phyloP scores from a whole-genome alignment of 306 rosid genomes.

The Inga oerstediana region DNA sequence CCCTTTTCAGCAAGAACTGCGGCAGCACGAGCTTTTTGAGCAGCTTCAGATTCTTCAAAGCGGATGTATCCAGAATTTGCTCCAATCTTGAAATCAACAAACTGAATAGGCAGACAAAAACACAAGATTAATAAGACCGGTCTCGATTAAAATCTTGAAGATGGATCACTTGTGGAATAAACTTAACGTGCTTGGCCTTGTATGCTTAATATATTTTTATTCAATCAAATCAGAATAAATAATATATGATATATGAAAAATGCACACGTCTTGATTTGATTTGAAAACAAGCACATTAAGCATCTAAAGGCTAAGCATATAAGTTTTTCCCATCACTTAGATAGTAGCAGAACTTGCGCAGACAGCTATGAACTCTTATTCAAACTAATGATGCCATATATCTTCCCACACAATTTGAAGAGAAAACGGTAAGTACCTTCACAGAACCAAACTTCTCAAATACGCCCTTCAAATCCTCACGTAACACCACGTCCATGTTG shows the following conservation, averaged over 20 bases:
- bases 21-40: constrained; percentile 92
- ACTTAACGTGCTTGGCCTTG: not conserved
- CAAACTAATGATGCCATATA: not conserved
- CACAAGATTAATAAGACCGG: constrained; percentile 21
- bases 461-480: constrained; percentile 82
- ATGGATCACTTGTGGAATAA: not conserved
- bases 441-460: constrained; percentile 77
- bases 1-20: constrained; percentile 73
- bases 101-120: constrained; percentile 45
- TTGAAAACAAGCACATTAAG: not conserved
- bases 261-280: not conserved
- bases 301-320: not conserved
- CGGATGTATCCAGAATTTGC: constrained; percentile 81
- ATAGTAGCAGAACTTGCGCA: not conserved
- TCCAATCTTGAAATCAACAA: constrained; percentile 83
- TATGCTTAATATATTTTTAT: not conserved
- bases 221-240: not conserved
- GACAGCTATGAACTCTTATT: constrained; percentile 1
- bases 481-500: constrained; percentile 73
- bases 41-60: constrained; percentile 77
- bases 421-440: constrained; percentile 51
- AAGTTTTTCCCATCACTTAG: not conserved
- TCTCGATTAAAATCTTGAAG: constrained; percentile 12
- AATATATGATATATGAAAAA: not conserved
- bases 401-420: constrained; percentile 9